A percentile compares a stretch with the other conserved stretches of the same genome.
These are phyloP conservation scores for Pseudogymnoascus sp. DNA, from an alignment of 2,329 filamentous ascomycete genomes.

Conservation along the genomic window DNA sequence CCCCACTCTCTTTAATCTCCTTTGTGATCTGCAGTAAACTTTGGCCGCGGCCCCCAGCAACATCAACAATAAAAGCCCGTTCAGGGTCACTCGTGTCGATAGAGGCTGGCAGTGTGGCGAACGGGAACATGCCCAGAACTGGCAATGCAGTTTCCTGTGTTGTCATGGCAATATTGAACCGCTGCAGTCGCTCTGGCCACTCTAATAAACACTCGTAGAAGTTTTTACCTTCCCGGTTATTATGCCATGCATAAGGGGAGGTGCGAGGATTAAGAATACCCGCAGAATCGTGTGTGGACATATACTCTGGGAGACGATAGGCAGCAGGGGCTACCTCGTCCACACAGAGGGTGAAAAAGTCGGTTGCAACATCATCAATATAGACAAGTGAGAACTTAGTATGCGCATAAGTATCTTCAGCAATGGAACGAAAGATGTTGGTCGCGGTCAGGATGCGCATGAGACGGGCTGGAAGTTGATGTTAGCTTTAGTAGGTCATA, in stretches of 20 bases:
- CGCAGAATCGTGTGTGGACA: slow-evolving; percentile 18
- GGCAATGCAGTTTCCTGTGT: slow-evolving; percentile 4
- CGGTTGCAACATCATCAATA: slow-evolving; percentile 22
- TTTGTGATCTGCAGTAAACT: background rate
- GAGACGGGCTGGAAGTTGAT: slow-evolving; percentile 19
- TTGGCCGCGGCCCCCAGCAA: slow-evolving; percentile 1
- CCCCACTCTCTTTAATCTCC: slow-evolving; percentile 1
- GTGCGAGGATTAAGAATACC: slow-evolving; percentile 15
- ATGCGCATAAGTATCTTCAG: slow-evolving; percentile 25
- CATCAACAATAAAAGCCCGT: slow-evolving; percentile 5
- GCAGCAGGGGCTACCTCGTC: slow-evolving; percentile 22
- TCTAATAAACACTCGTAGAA: slow-evolving; percentile 24
- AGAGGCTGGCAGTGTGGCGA: background rate
- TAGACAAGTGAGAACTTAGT: slow-evolving; percentile 26
- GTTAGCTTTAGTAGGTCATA: background rate
- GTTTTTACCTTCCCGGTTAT: slow-evolving; percentile 20
- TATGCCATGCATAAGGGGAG: slow-evolving; percentile 21
- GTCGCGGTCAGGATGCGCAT: slow-evolving; percentile 27
- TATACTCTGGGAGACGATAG: slow-evolving; percentile 21
- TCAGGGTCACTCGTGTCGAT: slow-evolving; percentile 13
- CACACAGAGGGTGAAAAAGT: slow-evolving; percentile 25
- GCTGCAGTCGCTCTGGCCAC: slow-evolving; percentile 20
- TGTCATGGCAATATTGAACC: slow-evolving; percentile 22
- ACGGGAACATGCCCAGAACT: background rate
- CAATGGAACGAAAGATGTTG: slow-evolving; percentile 25